Conservation (phyloP, 257 asterid species). For the Rhazya stricta region DNA sequence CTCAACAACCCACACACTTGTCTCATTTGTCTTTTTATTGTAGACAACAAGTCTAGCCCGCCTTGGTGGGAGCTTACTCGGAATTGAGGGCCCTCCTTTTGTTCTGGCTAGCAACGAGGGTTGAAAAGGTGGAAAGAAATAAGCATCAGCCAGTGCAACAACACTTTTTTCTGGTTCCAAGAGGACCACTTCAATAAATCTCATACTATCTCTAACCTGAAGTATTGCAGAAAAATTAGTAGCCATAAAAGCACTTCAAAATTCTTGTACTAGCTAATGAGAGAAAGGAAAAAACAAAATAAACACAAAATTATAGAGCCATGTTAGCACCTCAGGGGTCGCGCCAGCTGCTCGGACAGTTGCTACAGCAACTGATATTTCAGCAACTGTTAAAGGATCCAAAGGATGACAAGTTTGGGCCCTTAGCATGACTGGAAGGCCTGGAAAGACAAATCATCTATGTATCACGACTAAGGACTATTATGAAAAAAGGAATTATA, state of each 20-base stretch:
- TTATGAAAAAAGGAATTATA: not conserved
- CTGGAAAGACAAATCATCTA: constrained; percentile 35
- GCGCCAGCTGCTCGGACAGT: constrained; percentile 98
- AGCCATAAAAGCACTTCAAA: not conserved
- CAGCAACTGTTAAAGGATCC: constrained; percentile 89
- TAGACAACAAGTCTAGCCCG: constrained; percentile 82
- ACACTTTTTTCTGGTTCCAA: constrained; percentile 90
- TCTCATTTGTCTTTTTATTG: constrained; percentile 84
- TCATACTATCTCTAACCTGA: constrained; percentile 94
- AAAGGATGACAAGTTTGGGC: constrained; percentile 87
- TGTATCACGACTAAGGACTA: not conserved
- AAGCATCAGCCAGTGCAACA: constrained; percentile 95
- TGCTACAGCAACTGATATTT: constrained; percentile 84
- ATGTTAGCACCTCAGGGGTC: constrained; percentile 73
- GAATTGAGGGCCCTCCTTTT: constrained; percentile 82
- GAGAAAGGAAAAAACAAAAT: not conserved
- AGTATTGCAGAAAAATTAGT: constrained; percentile 4
- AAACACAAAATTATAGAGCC: not conserved
- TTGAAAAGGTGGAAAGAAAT: constrained; percentile 96
- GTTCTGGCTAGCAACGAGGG: constrained; percentile 75
- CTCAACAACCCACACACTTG: constrained; percentile 92
- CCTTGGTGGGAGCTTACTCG: constrained; percentile 89
- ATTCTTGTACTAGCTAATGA: not conserved
- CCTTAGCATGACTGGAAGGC: constrained; percentile 49
- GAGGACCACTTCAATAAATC: constrained; percentile 87